Percentiles rank a stretch among this genome's conserved stretches.
These are phyloP conservation scores for Claviceps sp. DNA, from an alignment of 2,329 filamentous ascomycete genomes.

Conservation along the genomic window DNA sequence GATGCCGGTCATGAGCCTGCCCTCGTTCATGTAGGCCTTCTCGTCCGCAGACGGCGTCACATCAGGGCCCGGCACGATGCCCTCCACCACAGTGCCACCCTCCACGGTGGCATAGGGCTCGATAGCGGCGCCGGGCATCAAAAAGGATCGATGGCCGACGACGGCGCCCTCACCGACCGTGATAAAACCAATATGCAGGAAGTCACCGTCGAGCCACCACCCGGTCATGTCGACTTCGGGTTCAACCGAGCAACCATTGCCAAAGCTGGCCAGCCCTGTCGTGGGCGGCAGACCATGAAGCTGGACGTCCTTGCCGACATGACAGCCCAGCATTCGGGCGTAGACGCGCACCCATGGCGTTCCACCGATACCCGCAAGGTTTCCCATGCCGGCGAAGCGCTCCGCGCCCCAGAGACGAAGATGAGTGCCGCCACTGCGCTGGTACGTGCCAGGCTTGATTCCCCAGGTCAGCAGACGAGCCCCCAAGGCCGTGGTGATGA, in stretches of 20 bases:
- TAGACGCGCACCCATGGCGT: conserved; percentile 10
- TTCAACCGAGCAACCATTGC: conserved; percentile 9
- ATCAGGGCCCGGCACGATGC: conserved; percentile 4
- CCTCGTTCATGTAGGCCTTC: background rate
- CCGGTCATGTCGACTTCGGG: conserved; percentile 11
- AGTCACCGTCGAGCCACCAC: conserved; percentile 13
- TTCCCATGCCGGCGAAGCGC: conserved; percentile 5
- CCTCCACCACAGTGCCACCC: conserved; percentile 8
- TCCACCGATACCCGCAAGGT: conserved; percentile 6
- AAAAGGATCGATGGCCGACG: conserved; percentile 9
- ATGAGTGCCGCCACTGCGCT: conserved; percentile 8
- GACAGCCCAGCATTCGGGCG: conserved; percentile 10
- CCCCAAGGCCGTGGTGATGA: conserved; percentile 7
- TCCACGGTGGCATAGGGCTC: conserved; percentile 9
- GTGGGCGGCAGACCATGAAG: conserved; percentile 8
- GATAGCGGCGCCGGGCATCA: conserved; percentile 9
- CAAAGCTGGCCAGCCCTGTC: conserved; percentile 11
- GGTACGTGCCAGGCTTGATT: conserved; percentile 10
- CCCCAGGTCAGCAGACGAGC: conserved; percentile 6
- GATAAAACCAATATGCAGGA: conserved; percentile 9
- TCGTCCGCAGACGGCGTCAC: conserved; percentile 1
- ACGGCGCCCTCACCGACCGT: conserved; percentile 9
- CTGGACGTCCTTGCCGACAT: conserved; percentile 10
- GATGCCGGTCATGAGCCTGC: conserved; percentile 3
- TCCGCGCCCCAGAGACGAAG: conserved; percentile 11